These are phyloP conservation scores for Kurtzmaniella quercitrusa DNA, from an alignment of 1,139 yeast genomes.

Conservation along the genomic window DNA sequence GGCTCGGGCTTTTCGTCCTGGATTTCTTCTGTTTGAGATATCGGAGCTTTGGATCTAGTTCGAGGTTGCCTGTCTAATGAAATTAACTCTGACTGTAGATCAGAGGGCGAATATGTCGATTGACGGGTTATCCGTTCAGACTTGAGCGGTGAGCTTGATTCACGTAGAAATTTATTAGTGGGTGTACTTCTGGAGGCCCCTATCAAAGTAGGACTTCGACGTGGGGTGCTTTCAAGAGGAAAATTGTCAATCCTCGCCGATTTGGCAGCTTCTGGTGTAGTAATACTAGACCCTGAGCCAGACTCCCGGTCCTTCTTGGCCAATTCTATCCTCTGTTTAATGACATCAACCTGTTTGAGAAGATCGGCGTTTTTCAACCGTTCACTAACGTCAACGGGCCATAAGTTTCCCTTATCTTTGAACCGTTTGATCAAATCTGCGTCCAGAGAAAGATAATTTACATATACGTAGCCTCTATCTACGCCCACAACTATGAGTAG, in stretches of 20 bases:
- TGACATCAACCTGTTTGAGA: slow-evolving; percentile 6
- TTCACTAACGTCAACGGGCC: slow-evolving; percentile 8
- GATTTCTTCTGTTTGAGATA: background rate
- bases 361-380: slow-evolving; percentile 8
- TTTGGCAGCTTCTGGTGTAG: background rate
- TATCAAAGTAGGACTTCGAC: background rate
- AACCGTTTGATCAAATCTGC: slow-evolving; percentile 8
- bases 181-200: background rate
- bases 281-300: background rate
- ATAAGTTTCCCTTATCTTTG: slow-evolving; percentile 4
- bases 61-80: background rate
- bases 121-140: background rate
- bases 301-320: background rate
- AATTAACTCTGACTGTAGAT: slow-evolving; percentile 2
- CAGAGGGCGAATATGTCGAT: background rate
- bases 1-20: slow-evolving; percentile 17
- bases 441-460: slow-evolving; percentile 10
- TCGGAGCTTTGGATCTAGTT: background rate
- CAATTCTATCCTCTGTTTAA: background rate
- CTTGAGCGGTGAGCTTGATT: background rate
- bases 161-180: too few species aligned
- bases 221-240: background rate
- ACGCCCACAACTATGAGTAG: slow-evolving; percentile 10
- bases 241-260: background rate
- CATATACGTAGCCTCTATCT: slow-evolving; percentile 10